These are phyloP conservation scores for Lactarius trivialis DNA, from an alignment of 768 basidiomycete species.

Conservation along the genomic window DNA sequence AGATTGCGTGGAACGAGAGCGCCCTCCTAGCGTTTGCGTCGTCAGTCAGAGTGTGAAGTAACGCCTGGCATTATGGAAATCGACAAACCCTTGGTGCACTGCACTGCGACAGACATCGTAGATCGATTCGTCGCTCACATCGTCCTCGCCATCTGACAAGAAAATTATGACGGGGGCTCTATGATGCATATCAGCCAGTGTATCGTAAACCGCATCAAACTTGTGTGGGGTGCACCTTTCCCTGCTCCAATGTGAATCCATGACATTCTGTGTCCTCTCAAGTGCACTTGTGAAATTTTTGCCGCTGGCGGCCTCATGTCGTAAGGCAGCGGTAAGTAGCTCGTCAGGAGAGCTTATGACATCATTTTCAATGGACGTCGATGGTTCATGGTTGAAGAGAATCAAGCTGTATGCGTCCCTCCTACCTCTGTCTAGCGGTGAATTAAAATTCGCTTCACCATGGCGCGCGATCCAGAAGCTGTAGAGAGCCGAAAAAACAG, in stretches of 20 bases:
- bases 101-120: conserved; percentile 40
- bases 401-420: conserved; percentile 53
- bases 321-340: conserved; percentile 37
- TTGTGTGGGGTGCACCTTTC: conserved; percentile 34
- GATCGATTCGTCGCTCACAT: conserved; percentile 34
- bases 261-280: conserved; percentile 30
- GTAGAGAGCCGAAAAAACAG: conserved; percentile 54
- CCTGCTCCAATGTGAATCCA: conserved; percentile 44
- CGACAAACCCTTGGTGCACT: conserved; percentile 38
- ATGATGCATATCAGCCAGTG: conserved; percentile 11
- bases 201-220: neutral
- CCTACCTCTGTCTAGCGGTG: conserved; percentile 28
- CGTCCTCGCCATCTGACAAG: conserved; percentile 50
- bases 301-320: conserved; percentile 30
- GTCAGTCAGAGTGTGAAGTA: neutral
- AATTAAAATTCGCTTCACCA: conserved; percentile 29
- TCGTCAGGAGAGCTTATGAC: conserved; percentile 39
- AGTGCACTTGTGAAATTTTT: conserved; percentile 44
- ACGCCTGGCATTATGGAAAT: neutral
- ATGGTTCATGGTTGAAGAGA: conserved; percentile 35
- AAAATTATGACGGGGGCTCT: conserved; percentile 51
- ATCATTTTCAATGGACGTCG: conserved; percentile 37
- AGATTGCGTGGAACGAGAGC: conserved; percentile 50
- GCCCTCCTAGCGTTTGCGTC: conserved; percentile 36
- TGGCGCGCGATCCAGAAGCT: conserved; percentile 47